phyloP scores from a whole-genome alignment of 2,329 filamentous ascomycete species.

The Diaporthe destruens region DNA sequence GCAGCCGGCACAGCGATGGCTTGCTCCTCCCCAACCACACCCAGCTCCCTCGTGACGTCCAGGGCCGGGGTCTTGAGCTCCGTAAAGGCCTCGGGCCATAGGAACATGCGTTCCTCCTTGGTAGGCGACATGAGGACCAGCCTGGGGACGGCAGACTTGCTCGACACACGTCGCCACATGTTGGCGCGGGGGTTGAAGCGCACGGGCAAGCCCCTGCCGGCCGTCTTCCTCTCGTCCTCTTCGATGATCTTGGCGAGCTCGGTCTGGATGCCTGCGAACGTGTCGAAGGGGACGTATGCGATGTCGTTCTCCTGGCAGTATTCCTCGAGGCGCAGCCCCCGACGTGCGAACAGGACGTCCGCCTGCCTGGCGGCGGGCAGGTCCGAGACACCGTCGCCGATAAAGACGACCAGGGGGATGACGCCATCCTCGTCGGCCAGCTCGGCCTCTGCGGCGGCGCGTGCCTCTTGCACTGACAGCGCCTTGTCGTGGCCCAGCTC shows the following conservation, averaged over 20 bases:
- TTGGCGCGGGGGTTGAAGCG: constrained; percentile 77
- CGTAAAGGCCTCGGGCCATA: constrained; percentile 72
- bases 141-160: constrained; percentile 63
- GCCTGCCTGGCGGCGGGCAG: constrained; percentile 74
- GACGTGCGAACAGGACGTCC: constrained; percentile 75
- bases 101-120: constrained; percentile 71
- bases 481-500: constrained; percentile 77
- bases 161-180: constrained; percentile 74
- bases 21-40: constrained; percentile 32
- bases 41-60: constrained; percentile 43
- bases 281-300: constrained; percentile 72
- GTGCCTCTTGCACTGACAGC: constrained; percentile 71
- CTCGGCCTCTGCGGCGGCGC: constrained; percentile 66
- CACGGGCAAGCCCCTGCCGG: constrained; percentile 68
- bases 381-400: constrained; percentile 77
- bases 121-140: constrained; percentile 55
- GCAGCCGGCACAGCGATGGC: constrained; percentile 38
- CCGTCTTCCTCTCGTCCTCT: constrained; percentile 72
- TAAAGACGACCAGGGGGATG: constrained; percentile 76
- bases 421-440: constrained; percentile 69
- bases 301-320: constrained; percentile 74
- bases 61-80: constrained; percentile 53
- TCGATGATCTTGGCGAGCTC: constrained; percentile 69
- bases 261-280: constrained; percentile 73
- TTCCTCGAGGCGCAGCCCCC: constrained; percentile 74